phyloP scores from a whole-genome alignment of 225 moss, liverwort and hornwort species.

The Climacium dendroides region DNA sequence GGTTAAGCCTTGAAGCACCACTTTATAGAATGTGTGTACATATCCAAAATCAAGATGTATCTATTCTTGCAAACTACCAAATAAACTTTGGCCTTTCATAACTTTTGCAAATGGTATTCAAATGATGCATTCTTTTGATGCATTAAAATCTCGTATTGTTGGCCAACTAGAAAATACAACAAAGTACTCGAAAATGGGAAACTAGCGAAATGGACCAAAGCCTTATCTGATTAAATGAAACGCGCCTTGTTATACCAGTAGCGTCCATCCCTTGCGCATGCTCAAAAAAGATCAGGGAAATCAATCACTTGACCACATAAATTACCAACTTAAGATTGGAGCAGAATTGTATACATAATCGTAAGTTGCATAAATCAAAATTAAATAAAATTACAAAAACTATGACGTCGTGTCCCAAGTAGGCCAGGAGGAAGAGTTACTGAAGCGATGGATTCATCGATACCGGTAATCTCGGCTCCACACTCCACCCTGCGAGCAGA shows the following conservation, averaged over 20 bases:
- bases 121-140: neutral
- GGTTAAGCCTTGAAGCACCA: neutral
- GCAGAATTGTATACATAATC: no score
- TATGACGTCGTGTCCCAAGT: neutral
- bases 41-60: neutral
- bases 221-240: neutral
- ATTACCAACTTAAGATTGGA: neutral
- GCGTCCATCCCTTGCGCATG: neutral
- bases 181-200: neutral
- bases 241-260: neutral
- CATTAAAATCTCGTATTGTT: neutral
- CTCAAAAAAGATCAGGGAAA: neutral
- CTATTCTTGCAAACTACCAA: neutral
- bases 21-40: neutral
- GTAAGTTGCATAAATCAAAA: neutral
- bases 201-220: neutral
- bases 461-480: neutral
- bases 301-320: neutral
- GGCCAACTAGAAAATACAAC: neutral
- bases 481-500: neutral
- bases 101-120: neutral
- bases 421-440: neutral
- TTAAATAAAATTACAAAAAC: neutral
- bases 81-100: neutral
- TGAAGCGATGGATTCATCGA: neutral